These are phyloP conservation scores for Alternaria tenuissima DNA, from an alignment of 2,329 filamentous ascomycete genomes.

Conservation along the genomic window DNA sequence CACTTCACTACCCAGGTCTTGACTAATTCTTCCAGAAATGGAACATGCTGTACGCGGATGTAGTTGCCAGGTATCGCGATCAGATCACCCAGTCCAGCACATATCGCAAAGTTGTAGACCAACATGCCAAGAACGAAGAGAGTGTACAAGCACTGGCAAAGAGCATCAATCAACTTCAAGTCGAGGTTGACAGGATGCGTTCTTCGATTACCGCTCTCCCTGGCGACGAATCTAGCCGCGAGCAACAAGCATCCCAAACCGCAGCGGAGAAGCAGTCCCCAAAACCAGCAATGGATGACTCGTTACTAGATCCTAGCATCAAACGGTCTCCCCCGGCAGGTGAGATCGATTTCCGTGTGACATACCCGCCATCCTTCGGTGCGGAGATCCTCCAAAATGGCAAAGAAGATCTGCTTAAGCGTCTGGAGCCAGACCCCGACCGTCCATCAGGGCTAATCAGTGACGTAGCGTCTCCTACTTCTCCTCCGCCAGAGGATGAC, in stretches of 20 bases:
- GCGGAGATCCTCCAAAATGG: conserved; percentile 59
- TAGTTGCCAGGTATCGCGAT: conserved; percentile 51
- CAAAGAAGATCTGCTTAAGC: conserved; percentile 61
- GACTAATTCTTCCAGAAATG: conserved; percentile 47
- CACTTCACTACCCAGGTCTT: not conserved
- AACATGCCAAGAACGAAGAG: conserved; percentile 50
- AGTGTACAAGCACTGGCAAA: conserved; percentile 51
- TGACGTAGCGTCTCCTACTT: conserved; percentile 51
- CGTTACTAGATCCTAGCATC: conserved; percentile 46
- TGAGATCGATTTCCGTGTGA: conserved; percentile 60
- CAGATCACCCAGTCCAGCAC: conserved; percentile 48
- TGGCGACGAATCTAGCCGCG: conserved; percentile 25
- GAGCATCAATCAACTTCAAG: conserved; percentile 52
- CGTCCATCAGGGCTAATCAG: conserved; percentile 50
- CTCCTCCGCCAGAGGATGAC: conserved; percentile 64
- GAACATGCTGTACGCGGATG: conserved; percentile 52
- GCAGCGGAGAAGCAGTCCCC: conserved; percentile 29
- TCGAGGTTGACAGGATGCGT: conserved; percentile 51
- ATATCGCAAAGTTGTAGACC: conserved; percentile 48
- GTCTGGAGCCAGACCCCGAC: conserved; percentile 57
- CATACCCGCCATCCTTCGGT: conserved; percentile 58
- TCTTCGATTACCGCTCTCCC: conserved; percentile 41
- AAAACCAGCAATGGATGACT: conserved; percentile 37
- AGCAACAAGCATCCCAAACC: conserved; percentile 20
- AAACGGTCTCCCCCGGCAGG: conserved; percentile 50